Evolutionary conservation across 139 green algal genomes (phyloP), one percentile per base, ranked within the genome.

Genomic region (Diplosphaera chodatii): DNA sequence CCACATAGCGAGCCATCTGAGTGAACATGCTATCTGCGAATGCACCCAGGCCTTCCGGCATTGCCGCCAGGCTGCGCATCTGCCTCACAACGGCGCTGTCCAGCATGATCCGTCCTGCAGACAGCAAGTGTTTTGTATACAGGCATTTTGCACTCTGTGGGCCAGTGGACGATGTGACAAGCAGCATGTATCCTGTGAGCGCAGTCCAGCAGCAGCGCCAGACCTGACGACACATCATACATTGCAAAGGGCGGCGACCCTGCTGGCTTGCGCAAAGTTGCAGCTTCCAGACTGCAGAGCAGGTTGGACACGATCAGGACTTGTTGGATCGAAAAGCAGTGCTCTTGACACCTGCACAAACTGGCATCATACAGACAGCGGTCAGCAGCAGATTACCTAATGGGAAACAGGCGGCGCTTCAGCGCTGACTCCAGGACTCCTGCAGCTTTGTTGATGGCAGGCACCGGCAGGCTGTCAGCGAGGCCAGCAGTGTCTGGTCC

Each of bases 61-160:
- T 21, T 6, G 27, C 32, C 10, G 41, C 16, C 37, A 56, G 21
- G 10, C 15, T 34, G 10, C 22, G 31, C 48, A 74, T 68, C 33
- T 33, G 33, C 23, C 34, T 16, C 0, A 59, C 70, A 3, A 82
- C 28, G 6, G 23, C 18, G 4, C 33, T 3, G 37, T 80, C 76
- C 29, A 82, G 59, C 13, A 75, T 27, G 29, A 82, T 23, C 34
- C 66, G 48, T 4, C 48, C 48, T 59, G 48, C 18, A 48, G n/a
- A n/a, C n/a, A n/a, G n/a, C n/a, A n/a, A n/a, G n/a, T n/a, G n/a
- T n/a, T n/a, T n/a, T n/a, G n/a, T n/a, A n/a, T n/a, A n/a, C n/a
- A n/a, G n/a, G n/a, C n/a, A n/a, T n/a, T n/a, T n/a, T n/a, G n/a
- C n/a, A n/a, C n/a, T n/a, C n/a, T n/a, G n/a, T n/a, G n/a, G n/a